Evolutionary conservation across 2,329 filamentous ascomycete genomes (phyloP), one percentile per base, ranked within the genome.

Genomic region (Cladosporium austrohemisphaericum): DNA sequence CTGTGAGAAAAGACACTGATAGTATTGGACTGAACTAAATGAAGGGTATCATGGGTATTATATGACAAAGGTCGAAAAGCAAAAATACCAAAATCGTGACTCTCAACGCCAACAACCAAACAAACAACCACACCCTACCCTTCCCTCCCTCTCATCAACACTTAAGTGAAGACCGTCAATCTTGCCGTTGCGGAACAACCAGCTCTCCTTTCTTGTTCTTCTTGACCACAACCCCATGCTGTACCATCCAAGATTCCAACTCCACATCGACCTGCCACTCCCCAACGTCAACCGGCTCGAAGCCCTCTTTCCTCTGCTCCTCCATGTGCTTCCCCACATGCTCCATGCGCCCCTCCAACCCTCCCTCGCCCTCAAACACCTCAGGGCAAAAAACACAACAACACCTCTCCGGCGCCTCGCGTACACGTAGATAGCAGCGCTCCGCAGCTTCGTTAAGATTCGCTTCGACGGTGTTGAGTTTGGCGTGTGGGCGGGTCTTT

Each of bases 261-360:
- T 46, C 52, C 20, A 52, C 7, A 44, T 68, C 65, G 3, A 16
- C 47, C 36, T 57, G 67, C 67, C 60, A 70, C 36, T 67, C 73
- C 66, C 66, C 19, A 4, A 52, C 43, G 23, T 45, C 36, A 58
- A 5, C 56, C 41, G 57, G 70, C 57, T n/a, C 62, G 48, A 44
- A 40, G 6, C 22, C 56, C 31, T 45, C 52, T 41, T 49, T 65
- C 51, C 41, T 68, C 56, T 65, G 64, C 56, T 84, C 84, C 67
- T 93, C 88, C 37, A 92, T 76, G 65, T 96, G 91, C 51, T 80
- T 77, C 0, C 87, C 88, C 2, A 95, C 80, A 68, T 96, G 91
- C 66, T 96, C 91, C 82, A 95, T 88, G 19, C 87, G 77, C 50
- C 84, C 77, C 51, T 93, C 86, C 90, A 90, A 95, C 9, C 81